Evolutionary conservation across 2,329 filamentous ascomycete genomes (phyloP).

Genomic region (Aaosphaeria pasadenensis): DNA sequence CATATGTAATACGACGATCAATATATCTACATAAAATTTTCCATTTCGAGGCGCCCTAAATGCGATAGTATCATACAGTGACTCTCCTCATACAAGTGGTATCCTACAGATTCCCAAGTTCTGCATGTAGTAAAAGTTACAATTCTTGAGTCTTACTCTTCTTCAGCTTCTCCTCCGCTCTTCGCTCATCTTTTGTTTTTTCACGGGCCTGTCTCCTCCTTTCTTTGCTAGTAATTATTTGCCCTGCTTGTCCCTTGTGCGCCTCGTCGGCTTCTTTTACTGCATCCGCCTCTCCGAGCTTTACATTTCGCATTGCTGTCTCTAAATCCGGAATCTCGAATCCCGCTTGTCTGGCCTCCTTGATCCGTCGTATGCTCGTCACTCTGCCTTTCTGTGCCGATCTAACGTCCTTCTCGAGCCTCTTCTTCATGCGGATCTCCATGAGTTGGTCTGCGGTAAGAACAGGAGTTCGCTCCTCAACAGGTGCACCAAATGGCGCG

Average conservation of each 20-base stretch:
- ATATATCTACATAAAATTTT: no score
- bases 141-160: conserved; percentile 18
- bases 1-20: no score
- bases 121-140: conserved; percentile 1
- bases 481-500: conserved; percentile 64
- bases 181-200: conserved; percentile 19
- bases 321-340: conserved; percentile 26
- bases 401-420: conserved; percentile 57
- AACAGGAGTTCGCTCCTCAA: conserved; percentile 63
- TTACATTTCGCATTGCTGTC: conserved; percentile 27
- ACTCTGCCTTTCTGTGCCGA: conserved; percentile 37
- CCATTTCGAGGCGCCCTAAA: no score
- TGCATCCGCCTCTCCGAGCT: conserved; percentile 12
- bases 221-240: conserved; percentile 23
- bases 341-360: conserved; percentile 23
- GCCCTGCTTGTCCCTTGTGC: conserved; percentile 23
- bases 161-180: conserved; percentile 21
- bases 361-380: conserved; percentile 24
- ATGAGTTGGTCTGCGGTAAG: conserved; percentile 63
- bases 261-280: conserved; percentile 13
- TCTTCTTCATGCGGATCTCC: conserved; percentile 53
- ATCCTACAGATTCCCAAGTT: no score
- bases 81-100: no score
- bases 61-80: no score
- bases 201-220: conserved; percentile 20